Base-by-base conservation (phyloP, 306 rosid species). In the Morella rubra region DNA sequence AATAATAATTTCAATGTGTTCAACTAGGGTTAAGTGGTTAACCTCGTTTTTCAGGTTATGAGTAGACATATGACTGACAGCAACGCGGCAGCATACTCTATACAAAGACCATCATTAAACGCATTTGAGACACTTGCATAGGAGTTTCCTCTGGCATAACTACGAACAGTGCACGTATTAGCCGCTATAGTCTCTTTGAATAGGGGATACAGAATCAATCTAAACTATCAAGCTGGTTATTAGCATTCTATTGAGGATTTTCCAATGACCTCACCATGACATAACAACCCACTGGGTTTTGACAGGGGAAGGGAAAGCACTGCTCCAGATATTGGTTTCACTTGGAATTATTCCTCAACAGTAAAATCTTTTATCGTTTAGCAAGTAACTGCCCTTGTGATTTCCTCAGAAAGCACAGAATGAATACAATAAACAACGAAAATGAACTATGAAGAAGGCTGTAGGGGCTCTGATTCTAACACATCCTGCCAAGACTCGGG, bases 291-390 rank as follows among this genome's bases (percentile, higher is more conserved):
- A 1, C 7, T 1, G 41, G 40, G 32, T 3, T 8, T 20, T 58
- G 70, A 65, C 45, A 61, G 69, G n/a, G 47, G 62, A 50, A 74
- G 10, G 73, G 41, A 22, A 45, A 73, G 40, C 78, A 58, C 73
- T 46, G 44, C n/a, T 42, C 42, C 44, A 24, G 67, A 73, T 45
- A 69, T 72, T 75, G 73, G 66, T 70, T 32, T 81, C 52, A 49
- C 76, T 77, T 79, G 72, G 72, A 79, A 86, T 83, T 89, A 83
- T 86, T 88, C 44, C 60, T 55, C 75, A 77, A 73, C 79, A 45
- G 18, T 76, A 44, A 71, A 72, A 68, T 18, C 74, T 14, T 51
- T 40, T 41, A 18, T 44, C 16, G 78, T 64, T 72, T 70, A 18
- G 64, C 76, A 75, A 71, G 60, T 65, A 61, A 71, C 74, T 79